Conservation (phyloP, 768 basidiomycete species). For the Leccinum longicurvipes region DNA sequence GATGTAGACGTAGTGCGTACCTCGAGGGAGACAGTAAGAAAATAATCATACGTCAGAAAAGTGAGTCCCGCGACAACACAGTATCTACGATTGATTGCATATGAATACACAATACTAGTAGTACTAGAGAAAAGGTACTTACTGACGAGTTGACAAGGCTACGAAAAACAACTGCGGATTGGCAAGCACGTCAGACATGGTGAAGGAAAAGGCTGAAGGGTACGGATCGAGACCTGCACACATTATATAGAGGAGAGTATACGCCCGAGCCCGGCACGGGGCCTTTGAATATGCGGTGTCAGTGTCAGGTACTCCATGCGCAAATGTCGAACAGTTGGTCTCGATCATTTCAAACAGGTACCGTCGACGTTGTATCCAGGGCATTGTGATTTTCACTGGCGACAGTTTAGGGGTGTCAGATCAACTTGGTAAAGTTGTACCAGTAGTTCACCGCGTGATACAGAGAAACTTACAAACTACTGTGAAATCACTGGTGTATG, state of each 20-base stretch:
- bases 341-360: too few relatives aligned
- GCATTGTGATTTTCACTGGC: too few relatives aligned
- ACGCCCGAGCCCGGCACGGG: too few relatives aligned
- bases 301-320: too few relatives aligned
- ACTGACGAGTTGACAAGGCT: background rate
- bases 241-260: background rate
- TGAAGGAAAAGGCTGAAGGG: background rate
- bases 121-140: background rate
- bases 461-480: too few relatives aligned
- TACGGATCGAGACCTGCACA: background rate
- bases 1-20: slow-evolving; percentile 3
- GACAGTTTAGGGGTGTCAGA: too few relatives aligned
- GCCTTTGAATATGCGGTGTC: too few relatives aligned
- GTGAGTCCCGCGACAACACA: background rate
- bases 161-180: background rate
- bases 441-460: too few relatives aligned
- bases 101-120: background rate
- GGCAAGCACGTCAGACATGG: background rate
- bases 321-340: too few relatives aligned
- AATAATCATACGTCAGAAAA: slow-evolving; percentile 4
- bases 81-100: background rate
- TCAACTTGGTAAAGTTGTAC: too few relatives aligned
- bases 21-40: slow-evolving; percentile 14
- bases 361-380: too few relatives aligned
- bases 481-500: too few relatives aligned